A percentile compares a stretch with the other conserved stretches of the same genome.
These are phyloP conservation scores for Coffea canephora DNA, from an alignment of 257 asterid genomes.

Conservation along the genomic window DNA sequence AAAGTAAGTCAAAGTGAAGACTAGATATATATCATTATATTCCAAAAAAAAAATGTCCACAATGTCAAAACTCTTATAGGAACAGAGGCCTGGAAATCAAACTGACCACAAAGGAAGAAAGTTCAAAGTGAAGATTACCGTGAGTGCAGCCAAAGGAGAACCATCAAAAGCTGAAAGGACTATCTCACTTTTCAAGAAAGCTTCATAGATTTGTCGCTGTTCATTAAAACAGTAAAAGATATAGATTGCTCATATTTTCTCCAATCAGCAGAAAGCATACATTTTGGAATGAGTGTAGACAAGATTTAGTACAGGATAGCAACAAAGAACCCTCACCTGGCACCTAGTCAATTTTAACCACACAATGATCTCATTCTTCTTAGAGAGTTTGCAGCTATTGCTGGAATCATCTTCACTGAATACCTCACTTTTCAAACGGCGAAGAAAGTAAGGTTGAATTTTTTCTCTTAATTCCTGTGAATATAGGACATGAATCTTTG, in stretches of 20 bases:
- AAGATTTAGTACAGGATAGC: background rate
- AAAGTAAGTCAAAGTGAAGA: background rate
- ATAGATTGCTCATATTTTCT: background rate
- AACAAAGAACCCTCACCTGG: conserved; percentile 53
- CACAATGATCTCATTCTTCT: conserved; percentile 88
- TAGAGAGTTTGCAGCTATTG: conserved; percentile 53
- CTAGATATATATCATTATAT: background rate
- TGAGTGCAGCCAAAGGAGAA: conserved; percentile 94
- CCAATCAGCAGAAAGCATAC: background rate
- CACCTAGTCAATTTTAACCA: conserved; percentile 83
- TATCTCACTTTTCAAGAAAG: conserved; percentile 90
- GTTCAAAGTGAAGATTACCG: conserved; percentile 48
- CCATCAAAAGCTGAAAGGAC: conserved; percentile 91
- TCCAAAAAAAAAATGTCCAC: background rate
- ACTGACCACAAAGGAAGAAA: conserved; percentile 6
- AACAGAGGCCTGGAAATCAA: background rate
- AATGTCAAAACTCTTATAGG: background rate
- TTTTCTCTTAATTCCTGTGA: conserved; percentile 74
- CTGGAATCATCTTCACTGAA: conserved; percentile 36
- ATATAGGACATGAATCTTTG: conserved; percentile 10
- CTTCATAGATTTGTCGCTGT: conserved; percentile 88
- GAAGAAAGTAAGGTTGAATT: conserved; percentile 86
- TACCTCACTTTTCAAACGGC: conserved; percentile 92
- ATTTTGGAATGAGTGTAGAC: background rate
- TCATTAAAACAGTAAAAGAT: conserved; percentile 15